Evolutionary conservation across 2,329 filamentous ascomycete species (phyloP).

Genomic region (Aspergillus intermedius): DNA sequence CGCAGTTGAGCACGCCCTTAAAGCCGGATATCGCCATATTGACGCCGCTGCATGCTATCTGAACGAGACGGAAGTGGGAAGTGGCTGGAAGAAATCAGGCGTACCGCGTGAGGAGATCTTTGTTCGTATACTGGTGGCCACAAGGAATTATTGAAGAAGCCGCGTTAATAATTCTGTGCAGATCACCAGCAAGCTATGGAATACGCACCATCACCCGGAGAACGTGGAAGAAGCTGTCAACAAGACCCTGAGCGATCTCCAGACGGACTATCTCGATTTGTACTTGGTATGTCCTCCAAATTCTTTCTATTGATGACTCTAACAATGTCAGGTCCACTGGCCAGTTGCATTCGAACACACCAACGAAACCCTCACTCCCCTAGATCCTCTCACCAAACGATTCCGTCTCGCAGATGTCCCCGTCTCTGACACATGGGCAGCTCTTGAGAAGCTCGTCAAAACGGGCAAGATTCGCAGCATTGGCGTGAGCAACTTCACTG

Average conservation of each 20-base stretch:
- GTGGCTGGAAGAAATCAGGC: conserved; percentile 27
- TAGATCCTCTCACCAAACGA: conserved; percentile 19
- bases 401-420: conserved; percentile 22
- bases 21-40: conserved; percentile 30
- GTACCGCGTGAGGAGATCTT: conserved; percentile 27
- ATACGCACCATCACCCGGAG: conserved; percentile 46
- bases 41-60: conserved; percentile 42
- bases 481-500: conserved; percentile 37
- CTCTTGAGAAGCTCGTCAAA: conserved; percentile 28
- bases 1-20: conserved; percentile 43
- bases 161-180: conserved; percentile 14
- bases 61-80: conserved; percentile 27
- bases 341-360: conserved; percentile 25
- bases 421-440: conserved; percentile 30
- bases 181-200: conserved; percentile 55
- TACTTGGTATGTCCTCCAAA: conserved; percentile 40
- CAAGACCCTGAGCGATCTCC: conserved; percentile 44
- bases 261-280: conserved; percentile 49
- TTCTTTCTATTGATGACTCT: background rate
- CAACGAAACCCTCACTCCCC: conserved; percentile 22
- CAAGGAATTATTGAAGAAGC: background rate
- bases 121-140: conserved; percentile 11
- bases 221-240: conserved; percentile 46
- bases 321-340: conserved; percentile 26
- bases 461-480: conserved; percentile 31